Percentiles rank a stretch among this genome's conserved stretches.
These are phyloP conservation scores for Termitomyces sp. DNA, from an alignment of 768 basidiomycete genomes.

Conservation along the genomic window DNA sequence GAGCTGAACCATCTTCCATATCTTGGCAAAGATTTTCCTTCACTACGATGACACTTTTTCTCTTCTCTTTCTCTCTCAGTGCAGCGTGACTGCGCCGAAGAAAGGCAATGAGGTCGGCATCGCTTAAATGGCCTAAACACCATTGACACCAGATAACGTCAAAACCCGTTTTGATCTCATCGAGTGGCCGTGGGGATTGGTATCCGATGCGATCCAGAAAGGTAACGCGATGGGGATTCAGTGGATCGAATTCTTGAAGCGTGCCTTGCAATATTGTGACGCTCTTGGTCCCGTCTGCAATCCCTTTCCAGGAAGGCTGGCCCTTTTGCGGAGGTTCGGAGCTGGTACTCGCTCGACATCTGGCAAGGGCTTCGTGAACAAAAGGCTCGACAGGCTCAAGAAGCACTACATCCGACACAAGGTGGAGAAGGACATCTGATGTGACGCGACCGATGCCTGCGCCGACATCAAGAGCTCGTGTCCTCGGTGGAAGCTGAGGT, in stretches of 20 bases:
- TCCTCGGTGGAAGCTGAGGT: conserved; percentile 24
- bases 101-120: conserved; percentile 74
- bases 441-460: conserved; percentile 95
- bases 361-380: conserved; percentile 60
- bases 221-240: conserved; percentile 34
- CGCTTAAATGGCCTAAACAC: conserved; percentile 86
- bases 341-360: conserved; percentile 27
- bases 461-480: conserved; percentile 85
- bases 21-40: conserved; percentile 90
- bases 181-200: conserved; percentile 32
- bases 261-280: conserved; percentile 78
- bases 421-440: conserved; percentile 79
- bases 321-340: conserved; percentile 14
- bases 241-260: conserved; percentile 78
- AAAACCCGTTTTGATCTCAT: conserved; percentile 57
- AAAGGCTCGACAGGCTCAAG: conserved; percentile 85
- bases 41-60: conserved; percentile 66
- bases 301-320: conserved; percentile 55
- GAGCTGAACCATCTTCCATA: conserved; percentile 36
- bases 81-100: conserved; percentile 58
- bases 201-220: conserved; percentile 67
- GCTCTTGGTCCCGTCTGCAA: conserved; percentile 56
- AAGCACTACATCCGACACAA: conserved; percentile 82
- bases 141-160: conserved; percentile 97
- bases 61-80: conserved; percentile 38